Conservation (phyloP, 208 protist species). For the Leishmania tarentolae region DNA sequence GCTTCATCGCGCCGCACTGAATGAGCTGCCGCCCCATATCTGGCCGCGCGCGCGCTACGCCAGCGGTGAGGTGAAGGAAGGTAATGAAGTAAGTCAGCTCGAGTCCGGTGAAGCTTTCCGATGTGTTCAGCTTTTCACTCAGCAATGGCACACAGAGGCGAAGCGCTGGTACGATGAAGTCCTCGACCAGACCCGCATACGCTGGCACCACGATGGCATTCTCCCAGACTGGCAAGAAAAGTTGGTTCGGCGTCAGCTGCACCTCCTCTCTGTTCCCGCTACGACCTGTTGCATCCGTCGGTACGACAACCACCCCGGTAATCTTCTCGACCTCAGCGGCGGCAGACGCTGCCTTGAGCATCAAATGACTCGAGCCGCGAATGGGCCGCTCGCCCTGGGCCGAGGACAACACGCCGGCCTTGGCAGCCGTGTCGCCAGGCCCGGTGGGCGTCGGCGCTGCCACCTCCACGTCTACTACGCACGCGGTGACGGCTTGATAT, state of each 20-base stretch:
- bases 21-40: slow-evolving; percentile 49
- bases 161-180: slow-evolving; percentile 34
- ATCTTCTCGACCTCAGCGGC: slow-evolving; percentile 24
- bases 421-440: neutral
- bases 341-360: neutral
- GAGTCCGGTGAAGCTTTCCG: slow-evolving; percentile 11
- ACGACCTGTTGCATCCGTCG: slow-evolving; percentile 12
- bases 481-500: slow-evolving; percentile 13
- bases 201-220: slow-evolving; percentile 22
- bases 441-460: neutral
- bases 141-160: slow-evolving; percentile 25
- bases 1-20: slow-evolving; percentile 34
- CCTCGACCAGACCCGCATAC: slow-evolving; percentile 25
- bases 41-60: slow-evolving; percentile 45
- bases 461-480: slow-evolving; percentile 25
- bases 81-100: slow-evolving; percentile 38
- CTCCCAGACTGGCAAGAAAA: slow-evolving; percentile 24
- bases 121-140: slow-evolving; percentile 17
- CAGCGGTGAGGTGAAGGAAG: slow-evolving; percentile 43
- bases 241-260: slow-evolving; percentile 14
- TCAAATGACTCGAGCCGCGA: slow-evolving; percentile 25
- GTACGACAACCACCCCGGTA: slow-evolving; percentile 20
- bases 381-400: slow-evolving; percentile 1
- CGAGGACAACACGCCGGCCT: slow-evolving; percentile 1
- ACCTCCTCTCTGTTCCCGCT: slow-evolving; percentile 16